Conservation (phyloP, 2,329 filamentous ascomycete species). For the Aspergillus calidoustus region DNA sequence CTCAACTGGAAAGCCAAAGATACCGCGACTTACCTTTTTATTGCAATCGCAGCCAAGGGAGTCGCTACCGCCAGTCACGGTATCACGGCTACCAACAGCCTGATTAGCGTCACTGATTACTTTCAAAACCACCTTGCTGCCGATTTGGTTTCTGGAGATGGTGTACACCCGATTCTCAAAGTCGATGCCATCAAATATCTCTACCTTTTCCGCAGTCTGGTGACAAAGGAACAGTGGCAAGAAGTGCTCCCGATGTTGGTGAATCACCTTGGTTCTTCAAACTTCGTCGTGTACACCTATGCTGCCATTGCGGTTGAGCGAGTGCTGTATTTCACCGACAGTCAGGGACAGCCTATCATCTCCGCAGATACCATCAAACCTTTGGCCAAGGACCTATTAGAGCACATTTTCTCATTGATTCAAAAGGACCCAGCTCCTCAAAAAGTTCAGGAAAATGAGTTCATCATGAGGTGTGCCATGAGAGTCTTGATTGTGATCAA, state of each 20-base stretch:
- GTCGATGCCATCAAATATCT: constrained; percentile 98
- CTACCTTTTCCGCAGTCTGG: constrained; percentile 93
- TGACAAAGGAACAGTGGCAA: constrained; percentile 91
- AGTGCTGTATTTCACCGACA: constrained; percentile 80
- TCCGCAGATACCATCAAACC: constrained; percentile 76
- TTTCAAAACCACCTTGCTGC: constrained; percentile 90
- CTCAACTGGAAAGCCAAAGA: constrained; percentile 96
- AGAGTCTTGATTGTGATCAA: constrained; percentile 92
- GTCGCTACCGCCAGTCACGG: constrained; percentile 84
- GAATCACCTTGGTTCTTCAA: constrained; percentile 83
- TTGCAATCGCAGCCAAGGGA: constrained; percentile 91
- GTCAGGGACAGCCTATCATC: constrained; percentile 77
- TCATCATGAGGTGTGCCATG: constrained; percentile 98
- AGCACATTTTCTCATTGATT: constrained; percentile 89
- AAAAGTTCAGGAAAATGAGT: constrained; percentile 98
- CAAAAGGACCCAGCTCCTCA: constrained; percentile 81
- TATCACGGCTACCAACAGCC: constrained; percentile 85
- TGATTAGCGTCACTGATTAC: constrained; percentile 89
- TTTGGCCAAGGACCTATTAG: constrained; percentile 81
- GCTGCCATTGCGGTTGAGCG: constrained; percentile 96
- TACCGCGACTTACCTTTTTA: constrained; percentile 95
- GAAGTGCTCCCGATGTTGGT: constrained; percentile 87
- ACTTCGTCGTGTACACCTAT: constrained; percentile 98
- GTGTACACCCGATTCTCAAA: constrained; percentile 82
- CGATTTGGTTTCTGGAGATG: constrained; percentile 75